Percentiles rank a stretch among this genome's conserved stretches.
These are phyloP conservation scores for Kwoniella sp. DNA, from an alignment of 768 basidiomycete genomes.

Conservation along the genomic window DNA sequence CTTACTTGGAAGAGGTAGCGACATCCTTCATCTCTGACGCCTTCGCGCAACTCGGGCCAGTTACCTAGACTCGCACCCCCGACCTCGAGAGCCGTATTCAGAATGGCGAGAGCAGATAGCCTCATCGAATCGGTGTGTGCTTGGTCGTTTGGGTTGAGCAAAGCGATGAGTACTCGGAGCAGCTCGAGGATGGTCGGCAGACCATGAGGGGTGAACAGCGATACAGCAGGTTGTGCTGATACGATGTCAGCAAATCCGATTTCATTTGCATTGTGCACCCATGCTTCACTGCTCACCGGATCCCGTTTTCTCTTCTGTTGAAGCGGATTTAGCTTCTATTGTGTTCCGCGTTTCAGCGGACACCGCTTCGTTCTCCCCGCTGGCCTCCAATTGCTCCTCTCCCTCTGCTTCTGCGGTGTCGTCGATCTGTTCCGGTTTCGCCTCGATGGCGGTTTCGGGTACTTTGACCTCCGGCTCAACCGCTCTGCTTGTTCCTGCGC, in stretches of 20 bases:
- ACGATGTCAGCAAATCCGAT: slow-evolving; percentile 1
- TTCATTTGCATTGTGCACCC: neutral
- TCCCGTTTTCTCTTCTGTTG: neutral
- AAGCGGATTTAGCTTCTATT: neutral
- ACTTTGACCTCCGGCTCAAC: slow-evolving; percentile 13
- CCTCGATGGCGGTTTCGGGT: slow-evolving; percentile 6
- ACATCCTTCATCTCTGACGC: slow-evolving; percentile 86
- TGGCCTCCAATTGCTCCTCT: slow-evolving; percentile 4
- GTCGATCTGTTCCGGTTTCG: slow-evolving; percentile 5
- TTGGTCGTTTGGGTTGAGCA: slow-evolving; percentile 90
- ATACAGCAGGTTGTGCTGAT: slow-evolving; percentile 14
- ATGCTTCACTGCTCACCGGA: neutral
- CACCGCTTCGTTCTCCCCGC: neutral
- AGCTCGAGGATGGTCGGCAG: slow-evolving; percentile 90
- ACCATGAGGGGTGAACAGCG: slow-evolving; percentile 65
- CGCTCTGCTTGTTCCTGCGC: slow-evolving; percentile 20
- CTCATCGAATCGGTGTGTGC: slow-evolving; percentile 96
- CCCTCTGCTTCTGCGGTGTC: slow-evolving; percentile 42
- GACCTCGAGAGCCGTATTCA: slow-evolving; percentile 84
- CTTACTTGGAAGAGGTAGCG: slow-evolving; percentile 85
- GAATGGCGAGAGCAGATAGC: slow-evolving; percentile 78
- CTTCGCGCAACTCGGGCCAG: slow-evolving; percentile 74
- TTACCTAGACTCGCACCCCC: slow-evolving; percentile 73
- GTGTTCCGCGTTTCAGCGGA: neutral
- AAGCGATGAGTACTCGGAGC: slow-evolving; percentile 88